Conservation (phyloP, 2,329 filamentous ascomycete species). For the Colletotrichum sp. region DNA sequence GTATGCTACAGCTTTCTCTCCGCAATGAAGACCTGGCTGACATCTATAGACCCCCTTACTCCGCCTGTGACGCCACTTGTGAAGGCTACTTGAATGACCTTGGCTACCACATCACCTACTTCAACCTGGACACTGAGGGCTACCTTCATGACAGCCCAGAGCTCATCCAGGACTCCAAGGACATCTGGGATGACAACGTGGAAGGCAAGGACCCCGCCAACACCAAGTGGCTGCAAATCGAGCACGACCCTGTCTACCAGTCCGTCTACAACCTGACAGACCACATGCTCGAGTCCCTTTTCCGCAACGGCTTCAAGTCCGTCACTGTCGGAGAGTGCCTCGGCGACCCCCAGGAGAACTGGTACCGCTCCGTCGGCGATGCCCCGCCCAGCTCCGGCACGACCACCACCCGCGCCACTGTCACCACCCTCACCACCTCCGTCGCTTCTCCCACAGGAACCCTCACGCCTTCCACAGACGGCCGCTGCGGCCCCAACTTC, state of each 20-base stretch:
- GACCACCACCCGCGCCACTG: background rate
- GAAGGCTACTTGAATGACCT: conserved; percentile 26
- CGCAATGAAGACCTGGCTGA: background rate
- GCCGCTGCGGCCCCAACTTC: conserved; percentile 31
- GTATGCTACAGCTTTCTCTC: background rate
- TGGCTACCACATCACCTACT: conserved; percentile 41
- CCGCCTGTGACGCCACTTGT: conserved; percentile 40
- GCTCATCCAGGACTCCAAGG: conserved; percentile 38
- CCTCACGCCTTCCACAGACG: conserved; percentile 22
- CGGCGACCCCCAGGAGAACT: conserved; percentile 54
- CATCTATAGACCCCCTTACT: conserved; percentile 41
- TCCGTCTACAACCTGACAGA: conserved; percentile 43
- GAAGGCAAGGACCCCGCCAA: conserved; percentile 30
- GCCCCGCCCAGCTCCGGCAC: background rate
- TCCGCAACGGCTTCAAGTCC: conserved; percentile 41
- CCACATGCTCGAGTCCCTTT: conserved; percentile 40
- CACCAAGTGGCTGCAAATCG: conserved; percentile 26
- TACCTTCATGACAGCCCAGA: conserved; percentile 34
- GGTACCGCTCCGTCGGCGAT: conserved; percentile 51
- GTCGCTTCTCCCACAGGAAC: conserved; percentile 13
- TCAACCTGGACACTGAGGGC: conserved; percentile 40
- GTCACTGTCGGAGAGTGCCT: conserved; percentile 61
- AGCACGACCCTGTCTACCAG: conserved; percentile 48
- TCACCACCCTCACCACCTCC: conserved; percentile 1
- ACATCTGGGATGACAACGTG: conserved; percentile 40